Base-by-base conservation (phyloP, 2,329 filamentous ascomycete genomes). In the Fusarium oligoseptatum region DNA sequence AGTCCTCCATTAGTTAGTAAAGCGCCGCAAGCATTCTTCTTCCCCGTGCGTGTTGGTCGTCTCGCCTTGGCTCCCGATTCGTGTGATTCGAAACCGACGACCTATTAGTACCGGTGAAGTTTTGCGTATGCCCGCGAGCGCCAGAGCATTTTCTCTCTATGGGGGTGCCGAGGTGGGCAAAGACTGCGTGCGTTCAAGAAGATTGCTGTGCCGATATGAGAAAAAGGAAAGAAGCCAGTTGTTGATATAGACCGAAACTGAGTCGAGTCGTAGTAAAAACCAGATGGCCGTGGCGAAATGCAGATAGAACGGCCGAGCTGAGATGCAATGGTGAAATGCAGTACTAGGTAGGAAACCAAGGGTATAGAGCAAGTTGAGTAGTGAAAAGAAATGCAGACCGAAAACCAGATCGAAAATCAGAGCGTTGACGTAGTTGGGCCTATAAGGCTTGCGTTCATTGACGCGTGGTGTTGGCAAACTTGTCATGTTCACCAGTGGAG, bases 61-160 rank as follows among this genome's bases (percentile, higher is more conserved):
- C 68, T 75, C 70, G 65, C 72, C 68, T 75, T 75, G 62, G 65
- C 58, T 34, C 61, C 65, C 55, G 52, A 58, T 60, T 29, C 15
- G 14, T 55, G 43, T 55, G 48, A 74, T 37, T 75, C 45, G 62
- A 72, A 66, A 62, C 61, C 52, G 64, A 69, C 50, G 66, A 43
- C 50, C 68, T 34, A 60, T 57, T 45, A 50, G 39, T 8, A 45
- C 32, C 34, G 32, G 57, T 60, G 66, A 70, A 70, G 66, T 64
- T 56, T 64, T 56, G 60, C 11, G 8, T 61, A 32, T 55, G 27
- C 55, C 60, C 64, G 24, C 34, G 43, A 48, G 36, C 60, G 60
- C 68, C 55, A 24, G 67, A 60, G 45, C 32, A 45, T 67, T 27
- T 20, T 41, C 6, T 41, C n/a, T 58, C 22, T 45, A n/a, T 27